Percentiles rank a stretch among this genome's conserved stretches.
Evolutionary conservation across 164 flowering plant species (phyloP).

Genomic region (Chimonanthus salicifolius): DNA sequence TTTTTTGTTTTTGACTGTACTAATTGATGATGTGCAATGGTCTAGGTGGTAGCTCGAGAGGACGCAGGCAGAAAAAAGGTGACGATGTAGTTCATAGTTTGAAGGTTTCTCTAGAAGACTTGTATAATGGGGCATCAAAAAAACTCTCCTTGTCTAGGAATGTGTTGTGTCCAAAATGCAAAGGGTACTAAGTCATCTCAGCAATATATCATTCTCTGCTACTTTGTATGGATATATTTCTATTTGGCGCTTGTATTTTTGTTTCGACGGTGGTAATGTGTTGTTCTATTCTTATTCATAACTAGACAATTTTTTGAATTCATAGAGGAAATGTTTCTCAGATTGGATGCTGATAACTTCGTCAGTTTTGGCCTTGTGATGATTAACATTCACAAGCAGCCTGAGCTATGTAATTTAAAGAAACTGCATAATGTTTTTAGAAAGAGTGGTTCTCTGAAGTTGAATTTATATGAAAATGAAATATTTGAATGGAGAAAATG

Average conservation of each 20-base stretch:
- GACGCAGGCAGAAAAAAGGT: conserved; percentile 54
- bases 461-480: not conserved
- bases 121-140: conserved; percentile 60
- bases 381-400: not conserved
- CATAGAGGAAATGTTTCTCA: not conserved
- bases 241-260: no score
- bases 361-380: not conserved
- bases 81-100: conserved; percentile 59
- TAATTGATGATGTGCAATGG: not conserved
- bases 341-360: not conserved
- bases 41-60: conserved; percentile 39
- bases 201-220: not conserved
- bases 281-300: no score
- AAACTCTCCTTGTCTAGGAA: conserved; percentile 55
- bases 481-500: not conserved
- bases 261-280: not conserved
- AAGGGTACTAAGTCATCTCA: conserved; percentile 32
- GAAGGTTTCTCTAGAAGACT: conserved; percentile 62
- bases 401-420: not conserved
- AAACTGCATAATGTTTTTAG: not conserved
- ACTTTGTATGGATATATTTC: not conserved
- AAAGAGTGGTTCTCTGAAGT: not conserved
- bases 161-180: conserved; percentile 50
- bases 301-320: not conserved
- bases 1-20: not conserved